Base-by-base conservation (phyloP, 1,284 basidiomycete genomes). In the Phellopilus nigrolimitatus region DNA sequence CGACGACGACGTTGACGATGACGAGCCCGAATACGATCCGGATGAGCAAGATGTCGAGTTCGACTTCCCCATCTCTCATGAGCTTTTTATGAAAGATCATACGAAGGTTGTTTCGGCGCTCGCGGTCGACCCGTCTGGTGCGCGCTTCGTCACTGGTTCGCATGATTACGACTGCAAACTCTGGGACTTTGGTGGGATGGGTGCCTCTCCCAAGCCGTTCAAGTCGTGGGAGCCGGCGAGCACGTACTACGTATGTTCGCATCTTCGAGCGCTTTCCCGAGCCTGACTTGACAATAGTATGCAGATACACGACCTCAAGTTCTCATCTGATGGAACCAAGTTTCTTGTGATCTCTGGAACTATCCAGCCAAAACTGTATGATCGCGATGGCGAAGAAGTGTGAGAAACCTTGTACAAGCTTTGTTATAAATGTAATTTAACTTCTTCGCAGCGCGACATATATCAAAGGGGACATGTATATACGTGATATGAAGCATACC, bases 101-200 rank as follows among this genome's bases (percentile, higher is more conserved):
- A 87, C 81, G 13, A 99, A 97, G 73, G 91, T 95, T 42, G 82
- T 98, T 19, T 92, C 94, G 3, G 93, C 95, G 1, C 72, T 99
- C 22, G 80, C 91, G 0, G 73, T 99, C 34, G 97, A 99, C 66
- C 85, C 92, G 0, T 90, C 94, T 10, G 97, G 97, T 42, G 92
- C 95, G 2, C 83, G 97, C 25, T 72, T 99, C 25, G 73, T 91
- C 4, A 91, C 92, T 1, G 97, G 97, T 8, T 90, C 89, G 13
- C 88, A 97, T 68, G 97, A 99, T 69, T 98, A 98, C 64, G 91
- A 95, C 67, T 87, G 90, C 69, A 98, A 98, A 68, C 69, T 99
- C 47, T 99, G 95, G 95, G 97, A 99, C 68, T 99, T 99, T 70
- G 97, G 95, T 61, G 97, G 97, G 5, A 99, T 99, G 95, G 88